Conservation (phyloP, 352 stramenopile species). For the Halophytophthora polymorphica region DNA sequence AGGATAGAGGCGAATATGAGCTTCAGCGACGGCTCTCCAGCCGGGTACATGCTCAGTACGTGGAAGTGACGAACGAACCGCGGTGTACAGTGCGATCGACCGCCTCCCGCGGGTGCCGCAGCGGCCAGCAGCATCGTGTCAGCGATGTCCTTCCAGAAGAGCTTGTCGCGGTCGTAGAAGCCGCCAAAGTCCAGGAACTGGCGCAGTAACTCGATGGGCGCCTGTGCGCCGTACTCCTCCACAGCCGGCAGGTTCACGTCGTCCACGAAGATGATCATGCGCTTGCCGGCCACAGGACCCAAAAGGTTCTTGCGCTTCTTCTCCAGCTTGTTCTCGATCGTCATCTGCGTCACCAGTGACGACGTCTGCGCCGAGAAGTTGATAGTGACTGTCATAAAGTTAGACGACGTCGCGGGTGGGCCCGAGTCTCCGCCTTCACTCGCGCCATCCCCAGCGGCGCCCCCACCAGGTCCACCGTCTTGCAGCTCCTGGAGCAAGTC, state of each 20-base stretch:
- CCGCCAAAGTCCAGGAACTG: conserved; percentile 95
- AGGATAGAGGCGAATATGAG: conserved; percentile 94
- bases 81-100: conserved; percentile 82
- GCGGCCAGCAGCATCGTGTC: conserved; percentile 91
- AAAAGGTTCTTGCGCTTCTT: conserved; percentile 95
- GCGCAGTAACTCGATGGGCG: conserved; percentile 91
- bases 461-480: conserved; percentile 9
- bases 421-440: conserved; percentile 20
- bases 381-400: conserved; percentile 77
- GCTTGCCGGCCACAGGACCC: conserved; percentile 82
- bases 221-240: conserved; percentile 93
- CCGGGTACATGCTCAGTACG: conserved; percentile 92
- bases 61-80: conserved; percentile 95
- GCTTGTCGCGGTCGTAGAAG: conserved; percentile 96
- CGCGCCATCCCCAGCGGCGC: conserved; percentile 7
- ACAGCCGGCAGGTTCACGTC: conserved; percentile 94
- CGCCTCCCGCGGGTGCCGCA: conserved; percentile 89
- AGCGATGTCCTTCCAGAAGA: conserved; percentile 96
- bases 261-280: conserved; percentile 94
- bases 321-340: conserved; percentile 92
- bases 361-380: conserved; percentile 93
- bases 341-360: conserved; percentile 84
- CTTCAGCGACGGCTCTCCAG: conserved; percentile 83
- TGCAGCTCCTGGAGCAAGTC: conserved; percentile 64
- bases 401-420: conserved; percentile 25